Evolutionary conservation across 805 yeast genomes (phyloP).

Genomic region (Danielia reshetovae): DNA sequence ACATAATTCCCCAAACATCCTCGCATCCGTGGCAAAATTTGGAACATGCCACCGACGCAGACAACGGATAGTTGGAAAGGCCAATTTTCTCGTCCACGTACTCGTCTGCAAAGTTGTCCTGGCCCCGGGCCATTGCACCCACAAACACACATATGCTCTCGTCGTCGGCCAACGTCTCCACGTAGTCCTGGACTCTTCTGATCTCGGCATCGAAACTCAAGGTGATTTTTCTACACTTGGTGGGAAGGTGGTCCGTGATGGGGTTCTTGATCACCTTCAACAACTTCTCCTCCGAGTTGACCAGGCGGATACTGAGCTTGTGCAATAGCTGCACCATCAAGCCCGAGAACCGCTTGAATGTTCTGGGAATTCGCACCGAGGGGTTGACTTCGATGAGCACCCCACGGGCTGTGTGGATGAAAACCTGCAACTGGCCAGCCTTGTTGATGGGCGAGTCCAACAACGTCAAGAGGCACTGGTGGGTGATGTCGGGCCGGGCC

Average conservation of each 20-base stretch:
- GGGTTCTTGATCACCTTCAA: conserved; percentile 95
- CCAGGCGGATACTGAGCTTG: conserved; percentile 87
- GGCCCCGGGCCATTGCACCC: conserved; percentile 99
- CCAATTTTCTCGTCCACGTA: conserved; percentile 95
- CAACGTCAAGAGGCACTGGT: conserved; percentile 90
- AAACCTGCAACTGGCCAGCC: conserved; percentile 95
- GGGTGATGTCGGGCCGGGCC: conserved; percentile 99
- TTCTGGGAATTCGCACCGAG: conserved; percentile 93
- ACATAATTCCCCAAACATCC: conserved; percentile 86
- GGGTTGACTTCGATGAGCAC: conserved; percentile 96
- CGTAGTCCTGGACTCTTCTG: conserved; percentile 83
- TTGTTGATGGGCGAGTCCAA: conserved; percentile 97
- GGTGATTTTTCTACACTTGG: conserved; percentile 91
- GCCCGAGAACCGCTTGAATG: conserved; percentile 96
- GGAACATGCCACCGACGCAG: conserved; percentile 97
- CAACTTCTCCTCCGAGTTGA: conserved; percentile 90
- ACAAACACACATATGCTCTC: conserved; percentile 97
- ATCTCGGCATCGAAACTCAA: conserved; percentile 90
- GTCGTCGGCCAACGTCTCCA: conserved; percentile 70
- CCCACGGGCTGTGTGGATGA: conserved; percentile 92
- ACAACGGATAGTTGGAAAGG: conserved; percentile 88
- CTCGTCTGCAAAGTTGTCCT: conserved; percentile 96
- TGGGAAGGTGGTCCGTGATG: conserved; percentile 92
- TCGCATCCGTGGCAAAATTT: conserved; percentile 98
- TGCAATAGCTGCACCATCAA: conserved; percentile 96